Evolutionary conservation across 176 grass and related monocot species (phyloP), one percentile per base, ranked within the genome.

Genomic region (Otatea glauca): DNA sequence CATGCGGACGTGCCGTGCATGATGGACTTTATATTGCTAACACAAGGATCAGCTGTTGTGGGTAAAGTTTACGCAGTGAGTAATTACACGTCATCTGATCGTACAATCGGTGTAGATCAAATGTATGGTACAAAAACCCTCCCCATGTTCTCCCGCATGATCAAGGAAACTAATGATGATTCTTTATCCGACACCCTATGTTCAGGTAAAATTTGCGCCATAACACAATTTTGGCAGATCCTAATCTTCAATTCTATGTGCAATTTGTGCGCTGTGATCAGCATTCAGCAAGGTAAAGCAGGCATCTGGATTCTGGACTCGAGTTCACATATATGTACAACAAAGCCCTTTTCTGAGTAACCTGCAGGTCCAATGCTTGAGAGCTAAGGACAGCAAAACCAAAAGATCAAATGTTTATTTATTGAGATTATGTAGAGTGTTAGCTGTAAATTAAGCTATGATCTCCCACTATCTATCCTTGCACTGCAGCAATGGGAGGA

Each of bases 401-500:
- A 53, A 21, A 55, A 21, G 17, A 21, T 21, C 18, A 21, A 8
- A 55, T 32, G 43, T 48, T 60, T 45, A 74, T 17, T 37, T 38
- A 64, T 15, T 55, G 23, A 65, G 69, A 73, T 73, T 21, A 21
- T 23, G 41, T 42, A 58, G 12, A 11, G 2, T 37, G 10, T 44
- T 49, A 71, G 3, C 53, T 72, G 41, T 5, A 29, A 32, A 72
- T 35, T 61, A 68, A 55, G 32, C 10, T 48, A 47, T 18, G 2
- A 23, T 23, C 17, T 67, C 34, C 63, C 7, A 54, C 43, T 11
- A 67, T 25, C 62, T 43, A 44, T 72, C 12, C 32, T 42, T 76
- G 50, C 42, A 59, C n/a, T 72, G 9, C 20, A 60, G 61, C n/a
- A 89, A 69, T 50, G 25, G 69, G 21, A 80, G 76, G 39, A 76